These are phyloP conservation scores for Hypoxylon intermedium DNA, from an alignment of 495 filamentous ascomycete genomes.

Conservation along the genomic window DNA sequence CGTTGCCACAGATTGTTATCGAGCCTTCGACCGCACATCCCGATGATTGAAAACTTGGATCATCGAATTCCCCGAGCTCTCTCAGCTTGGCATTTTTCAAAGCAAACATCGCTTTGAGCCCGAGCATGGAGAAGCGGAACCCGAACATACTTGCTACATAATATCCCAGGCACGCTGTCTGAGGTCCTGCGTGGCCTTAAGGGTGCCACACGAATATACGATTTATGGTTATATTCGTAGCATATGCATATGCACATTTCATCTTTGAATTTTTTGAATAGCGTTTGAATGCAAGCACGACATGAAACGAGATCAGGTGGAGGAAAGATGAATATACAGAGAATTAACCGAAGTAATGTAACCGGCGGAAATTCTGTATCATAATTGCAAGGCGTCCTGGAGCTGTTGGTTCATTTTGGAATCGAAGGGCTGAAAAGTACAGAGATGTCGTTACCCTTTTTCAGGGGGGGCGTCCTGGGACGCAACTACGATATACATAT, in stretches of 20 bases:
- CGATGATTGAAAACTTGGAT: background rate
- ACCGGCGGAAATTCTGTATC: slow-evolving; percentile 20
- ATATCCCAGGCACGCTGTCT: too few species aligned
- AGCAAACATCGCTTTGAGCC: too few species aligned
- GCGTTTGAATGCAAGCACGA: background rate
- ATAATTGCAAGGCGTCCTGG: slow-evolving; percentile 32
- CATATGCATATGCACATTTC: slow-evolving; percentile 2
- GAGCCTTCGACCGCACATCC: slow-evolving; percentile 57
- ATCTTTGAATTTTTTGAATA: background rate
- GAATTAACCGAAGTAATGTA: slow-evolving; percentile 1
- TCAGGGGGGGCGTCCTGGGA: too few species aligned
- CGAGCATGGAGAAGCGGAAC: too few species aligned
- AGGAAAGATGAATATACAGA: slow-evolving; percentile 2
- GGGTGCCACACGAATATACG: slow-evolving; percentile 6
- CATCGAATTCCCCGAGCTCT: background rate
- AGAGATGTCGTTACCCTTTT: too few species aligned
- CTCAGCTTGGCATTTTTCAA: too few species aligned
- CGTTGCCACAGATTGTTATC: slow-evolving; percentile 59
- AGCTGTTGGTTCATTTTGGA: slow-evolving; percentile 9
- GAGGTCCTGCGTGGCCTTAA: too few species aligned
- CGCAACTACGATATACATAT: slow-evolving; percentile 23
- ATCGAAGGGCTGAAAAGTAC: too few species aligned
- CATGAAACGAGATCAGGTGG: slow-evolving; percentile 4
- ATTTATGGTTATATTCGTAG: background rate
- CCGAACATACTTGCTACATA: too few species aligned